Conservation (phyloP, 306 rosid species). For the Lathyrus tuberosus region DNA sequence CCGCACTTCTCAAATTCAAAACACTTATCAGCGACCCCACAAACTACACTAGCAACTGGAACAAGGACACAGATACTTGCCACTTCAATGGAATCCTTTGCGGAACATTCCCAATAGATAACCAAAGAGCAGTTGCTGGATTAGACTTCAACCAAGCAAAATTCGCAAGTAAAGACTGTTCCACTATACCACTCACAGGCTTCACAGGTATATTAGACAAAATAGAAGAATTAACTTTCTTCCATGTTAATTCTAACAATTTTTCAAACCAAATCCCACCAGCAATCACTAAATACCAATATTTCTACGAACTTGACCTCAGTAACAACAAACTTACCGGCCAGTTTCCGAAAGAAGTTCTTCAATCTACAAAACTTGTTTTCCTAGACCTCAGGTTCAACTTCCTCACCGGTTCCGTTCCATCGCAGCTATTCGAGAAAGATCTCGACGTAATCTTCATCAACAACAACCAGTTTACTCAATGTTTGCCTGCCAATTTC, state of each 20-base stretch:
- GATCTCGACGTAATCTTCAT: slow-evolving; percentile 67
- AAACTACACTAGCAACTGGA: slow-evolving; percentile 32
- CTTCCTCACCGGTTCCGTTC: slow-evolving; percentile 36
- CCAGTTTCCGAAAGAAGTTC: slow-evolving; percentile 46
- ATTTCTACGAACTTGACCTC: slow-evolving; percentile 73
- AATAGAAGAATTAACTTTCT: slow-evolving; percentile 54
- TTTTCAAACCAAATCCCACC: slow-evolving; percentile 46
- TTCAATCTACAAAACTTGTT: slow-evolving; percentile 31
- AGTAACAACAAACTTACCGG: slow-evolving; percentile 60
- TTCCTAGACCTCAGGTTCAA: slow-evolving; percentile 84
- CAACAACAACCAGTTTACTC: slow-evolving; percentile 58
- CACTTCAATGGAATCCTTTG: slow-evolving; percentile 39
- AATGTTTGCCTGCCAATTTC: slow-evolving; percentile 51
- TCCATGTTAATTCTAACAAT: slow-evolving; percentile 78
- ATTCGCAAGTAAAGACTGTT: not conserved
- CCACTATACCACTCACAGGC: slow-evolving; percentile 14
- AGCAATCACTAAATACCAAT: not conserved
- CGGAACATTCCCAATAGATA: not conserved
- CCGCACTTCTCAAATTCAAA: slow-evolving; percentile 34
- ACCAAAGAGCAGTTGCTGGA: slow-evolving; percentile 40
- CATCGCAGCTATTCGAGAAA: slow-evolving; percentile 37
- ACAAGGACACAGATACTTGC: not conserved
- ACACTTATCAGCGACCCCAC: slow-evolving; percentile 25
- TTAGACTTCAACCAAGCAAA: slow-evolving; percentile 51
- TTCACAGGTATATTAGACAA: slow-evolving; percentile 38